Percentiles rank a stretch among this genome's conserved stretches.
Conservation (phyloP, 2,329 filamentous ascomycete genomes). For the Talaromyces funiculosus region DNA sequence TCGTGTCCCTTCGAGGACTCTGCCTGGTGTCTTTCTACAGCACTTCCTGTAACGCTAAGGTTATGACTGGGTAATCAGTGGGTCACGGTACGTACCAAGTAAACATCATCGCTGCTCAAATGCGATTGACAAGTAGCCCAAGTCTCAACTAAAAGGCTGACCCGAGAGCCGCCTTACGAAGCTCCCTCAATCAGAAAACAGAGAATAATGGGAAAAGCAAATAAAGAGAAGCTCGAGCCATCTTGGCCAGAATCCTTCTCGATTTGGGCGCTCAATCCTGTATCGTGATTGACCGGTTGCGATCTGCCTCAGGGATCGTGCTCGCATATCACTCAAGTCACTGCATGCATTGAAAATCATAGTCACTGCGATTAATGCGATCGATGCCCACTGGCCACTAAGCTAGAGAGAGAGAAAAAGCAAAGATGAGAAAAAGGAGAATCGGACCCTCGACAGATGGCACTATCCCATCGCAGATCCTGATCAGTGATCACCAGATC, state of each 20-base stretch:
- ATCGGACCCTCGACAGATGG: neutral
- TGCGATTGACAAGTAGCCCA: neutral
- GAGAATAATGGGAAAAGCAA: neutral
- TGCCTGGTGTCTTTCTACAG: neutral
- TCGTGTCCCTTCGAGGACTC: neutral
- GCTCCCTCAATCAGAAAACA: neutral
- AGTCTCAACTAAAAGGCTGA: too few species aligned
- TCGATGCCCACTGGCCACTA: too few species aligned
- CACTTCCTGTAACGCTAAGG: neutral
- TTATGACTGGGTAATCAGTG: neutral
- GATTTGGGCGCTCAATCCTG: constrained; percentile 1
- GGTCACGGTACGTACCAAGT: too few species aligned
- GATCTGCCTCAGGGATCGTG: neutral
- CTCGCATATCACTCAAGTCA: neutral
- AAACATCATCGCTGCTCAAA: neutral
- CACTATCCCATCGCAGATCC: neutral
- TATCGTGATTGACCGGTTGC: constrained; percentile 1
- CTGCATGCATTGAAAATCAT: constrained; percentile 8
- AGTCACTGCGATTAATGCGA: too few species aligned
- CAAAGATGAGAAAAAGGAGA: neutral
- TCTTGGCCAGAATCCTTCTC: neutral
- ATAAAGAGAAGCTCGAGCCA: constrained; percentile 3
- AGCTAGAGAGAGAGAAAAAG: neutral
- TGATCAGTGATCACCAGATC: neutral
- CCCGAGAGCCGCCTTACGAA: neutral